Evolutionary conservation across 768 basidiomycete species (phyloP).

Genomic region (Clavulina sp.): DNA sequence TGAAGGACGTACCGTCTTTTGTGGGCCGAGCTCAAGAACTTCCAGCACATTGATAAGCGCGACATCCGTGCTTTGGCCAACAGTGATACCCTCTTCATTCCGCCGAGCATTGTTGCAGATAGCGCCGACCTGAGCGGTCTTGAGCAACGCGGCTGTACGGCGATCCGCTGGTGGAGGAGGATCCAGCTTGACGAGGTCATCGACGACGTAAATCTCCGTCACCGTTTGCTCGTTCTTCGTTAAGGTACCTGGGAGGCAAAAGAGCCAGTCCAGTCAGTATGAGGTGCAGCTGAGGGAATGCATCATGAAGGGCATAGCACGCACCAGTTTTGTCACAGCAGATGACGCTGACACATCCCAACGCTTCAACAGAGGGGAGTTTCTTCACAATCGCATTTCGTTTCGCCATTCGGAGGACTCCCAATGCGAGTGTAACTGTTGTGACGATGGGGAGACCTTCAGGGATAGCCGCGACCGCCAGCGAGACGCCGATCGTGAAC

Average conservation of each 20-base stretch:
- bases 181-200: conserved; percentile 58
- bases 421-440: conserved; percentile 88
- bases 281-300: neutral
- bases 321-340: conserved; percentile 92
- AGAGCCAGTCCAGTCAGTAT: neutral
- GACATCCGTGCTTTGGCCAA: conserved; percentile 88
- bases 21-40: conserved; percentile 48
- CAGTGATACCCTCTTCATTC: conserved; percentile 52
- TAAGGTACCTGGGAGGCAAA: conserved; percentile 42
- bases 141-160: conserved; percentile 49
- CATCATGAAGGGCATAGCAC: conserved; percentile 9
- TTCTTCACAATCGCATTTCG: conserved; percentile 96
- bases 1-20: conserved; percentile 39
- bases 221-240: conserved; percentile 96
- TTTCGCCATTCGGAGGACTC: conserved; percentile 85
- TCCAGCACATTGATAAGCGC: conserved; percentile 69
- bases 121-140: conserved; percentile 65
- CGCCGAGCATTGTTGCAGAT: conserved; percentile 79
- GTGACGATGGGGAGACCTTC: conserved; percentile 95
- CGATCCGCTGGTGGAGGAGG: conserved; percentile 23
- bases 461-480: conserved; percentile 96
- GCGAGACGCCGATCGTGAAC: conserved; percentile 97
- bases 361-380: conserved; percentile 81
- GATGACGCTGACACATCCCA: conserved; percentile 92
- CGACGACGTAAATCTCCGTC: conserved; percentile 71